Evolutionary conservation across 2,329 filamentous ascomycete genomes (phyloP), one percentile per base, ranked within the genome.

Genomic region (Paecilomyces sp.): DNA sequence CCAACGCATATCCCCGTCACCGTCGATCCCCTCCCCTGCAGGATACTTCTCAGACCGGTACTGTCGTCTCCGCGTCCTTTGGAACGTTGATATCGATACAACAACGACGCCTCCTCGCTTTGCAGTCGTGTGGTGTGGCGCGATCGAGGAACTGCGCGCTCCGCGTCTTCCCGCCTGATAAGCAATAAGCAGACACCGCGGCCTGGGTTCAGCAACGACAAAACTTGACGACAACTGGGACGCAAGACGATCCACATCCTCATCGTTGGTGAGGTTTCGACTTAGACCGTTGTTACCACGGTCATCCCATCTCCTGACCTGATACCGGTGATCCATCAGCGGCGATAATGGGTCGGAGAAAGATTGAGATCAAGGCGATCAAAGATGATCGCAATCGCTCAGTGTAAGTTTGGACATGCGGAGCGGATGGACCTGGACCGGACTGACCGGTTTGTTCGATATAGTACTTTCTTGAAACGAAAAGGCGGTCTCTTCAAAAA

Each of bases 301-400:
- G 53, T 59, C 47, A 47, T 4, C 41, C 3, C 36, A 33, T 50
- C 41, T 41, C 58, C 58, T 28, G 28, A 55, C 22, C 30, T 9
- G 30, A 55, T 55, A 28, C 54, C 18, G 54, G 24, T 33, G 30
- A 31, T 13, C 34, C 28, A 18, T 25, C 34, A 47, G 31, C 25
- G 24, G 56, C 64, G 71, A 78, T 63, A 58, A 99, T 99, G 94
- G 94, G 94, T 76, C 88, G 94, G 77, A 88, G 94, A 84, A 99
- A 99, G 86, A 99, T 99, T 75, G 94, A 97, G 82, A 97, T 99
- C 83, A 97, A 97, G 80, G 91, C 93, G 68, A 97, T 97, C 83
- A 97, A 96, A 79, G 92, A 97, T 86, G 92, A 97, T 78, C 87
- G 92, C 71, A 97, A 97, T 75, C 91, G 92, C 75, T 96, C 92